A percentile compares a stretch with the other conserved stretches of the same genome.
These are phyloP conservation scores for Sporothrix protearum DNA, from an alignment of 2,329 filamentous ascomycete genomes.

Conservation along the genomic window DNA sequence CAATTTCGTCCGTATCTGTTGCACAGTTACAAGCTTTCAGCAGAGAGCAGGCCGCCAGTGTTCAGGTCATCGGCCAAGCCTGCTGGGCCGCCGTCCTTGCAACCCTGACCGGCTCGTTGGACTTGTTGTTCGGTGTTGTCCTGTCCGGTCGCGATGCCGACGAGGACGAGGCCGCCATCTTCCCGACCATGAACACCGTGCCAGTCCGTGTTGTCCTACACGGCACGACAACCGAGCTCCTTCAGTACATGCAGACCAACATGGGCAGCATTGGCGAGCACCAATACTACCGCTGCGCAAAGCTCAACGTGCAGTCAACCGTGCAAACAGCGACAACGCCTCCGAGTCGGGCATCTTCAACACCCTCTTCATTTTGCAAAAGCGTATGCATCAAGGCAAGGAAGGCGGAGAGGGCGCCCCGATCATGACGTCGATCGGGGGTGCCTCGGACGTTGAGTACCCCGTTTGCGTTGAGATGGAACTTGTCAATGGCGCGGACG, in stretches of 20 bases:
- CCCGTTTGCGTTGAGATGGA: constrained; percentile 81
- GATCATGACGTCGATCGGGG: constrained; percentile 61
- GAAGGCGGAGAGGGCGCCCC: constrained; percentile 19
- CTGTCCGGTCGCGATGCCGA: constrained; percentile 79
- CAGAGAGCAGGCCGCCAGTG: constrained; percentile 61
- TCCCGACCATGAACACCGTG: constrained; percentile 91
- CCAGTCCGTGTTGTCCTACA: constrained; percentile 70
- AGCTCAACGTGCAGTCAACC: constrained; percentile 52
- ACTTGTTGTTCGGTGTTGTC: constrained; percentile 78
- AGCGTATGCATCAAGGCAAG: constrained; percentile 22
- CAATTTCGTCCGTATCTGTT: constrained; percentile 41
- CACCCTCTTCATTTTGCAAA: constrained; percentile 55
- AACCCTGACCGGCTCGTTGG: constrained; percentile 58
- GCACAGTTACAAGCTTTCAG: constrained; percentile 56
- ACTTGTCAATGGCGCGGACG: constrained; percentile 39
- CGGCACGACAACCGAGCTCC: constrained; percentile 60
- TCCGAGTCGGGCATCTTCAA: constrained; percentile 47
- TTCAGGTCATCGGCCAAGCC: constrained; percentile 72
- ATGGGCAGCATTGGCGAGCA: constrained; percentile 63
- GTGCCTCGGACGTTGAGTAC: constrained; percentile 70
- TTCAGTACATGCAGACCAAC: constrained; percentile 70
- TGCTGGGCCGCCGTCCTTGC: constrained; percentile 73
- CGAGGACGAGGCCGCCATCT: constrained; percentile 63
- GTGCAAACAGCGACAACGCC: constrained; percentile 34
- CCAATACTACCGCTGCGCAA: constrained; percentile 76